phyloP scores from a whole-genome alignment of 768 basidiomycete genomes.

The Paxillus rubicundulus region DNA sequence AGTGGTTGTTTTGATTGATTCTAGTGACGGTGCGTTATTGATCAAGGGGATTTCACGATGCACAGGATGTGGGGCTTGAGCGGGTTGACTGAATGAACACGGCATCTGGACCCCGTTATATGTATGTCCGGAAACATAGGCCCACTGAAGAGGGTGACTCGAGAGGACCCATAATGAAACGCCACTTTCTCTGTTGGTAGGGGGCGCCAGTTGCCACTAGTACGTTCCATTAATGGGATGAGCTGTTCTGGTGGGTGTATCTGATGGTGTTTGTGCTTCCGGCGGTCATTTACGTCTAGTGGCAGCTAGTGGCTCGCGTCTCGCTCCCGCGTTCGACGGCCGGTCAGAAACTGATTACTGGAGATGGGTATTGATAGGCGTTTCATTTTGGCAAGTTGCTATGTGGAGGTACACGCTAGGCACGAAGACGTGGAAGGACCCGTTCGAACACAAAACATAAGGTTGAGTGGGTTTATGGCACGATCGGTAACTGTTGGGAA shows the following conservation, averaged over 20 bases:
- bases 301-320: conserved; percentile 18
- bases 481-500: conserved; percentile 20
- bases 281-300: conserved; percentile 29
- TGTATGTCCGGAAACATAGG: conserved; percentile 13
- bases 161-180: conserved; percentile 11
- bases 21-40: background rate
- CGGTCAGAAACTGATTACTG: conserved; percentile 13
- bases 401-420: conserved; percentile 12
- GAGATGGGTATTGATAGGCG: conserved; percentile 20
- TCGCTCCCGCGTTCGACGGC: conserved; percentile 27
- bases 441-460: conserved; percentile 25
- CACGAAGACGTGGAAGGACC: conserved; percentile 15
- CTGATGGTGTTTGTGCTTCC: conserved; percentile 25
- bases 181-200: conserved; percentile 11
- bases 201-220: conserved; percentile 11
- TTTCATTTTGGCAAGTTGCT: conserved; percentile 16
- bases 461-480: conserved; percentile 22
- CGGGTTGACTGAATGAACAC: conserved; percentile 14
- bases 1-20: conserved; percentile 17
- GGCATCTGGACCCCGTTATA: conserved; percentile 19
- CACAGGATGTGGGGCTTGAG: conserved; percentile 33
- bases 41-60: conserved; percentile 21
- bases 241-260: conserved; percentile 23
- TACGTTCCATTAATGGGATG: conserved; percentile 5
- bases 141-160: conserved; percentile 8